These are phyloP conservation scores for Knoxia roxburghii DNA, from an alignment of 257 asterid species.

Conservation along the genomic window DNA sequence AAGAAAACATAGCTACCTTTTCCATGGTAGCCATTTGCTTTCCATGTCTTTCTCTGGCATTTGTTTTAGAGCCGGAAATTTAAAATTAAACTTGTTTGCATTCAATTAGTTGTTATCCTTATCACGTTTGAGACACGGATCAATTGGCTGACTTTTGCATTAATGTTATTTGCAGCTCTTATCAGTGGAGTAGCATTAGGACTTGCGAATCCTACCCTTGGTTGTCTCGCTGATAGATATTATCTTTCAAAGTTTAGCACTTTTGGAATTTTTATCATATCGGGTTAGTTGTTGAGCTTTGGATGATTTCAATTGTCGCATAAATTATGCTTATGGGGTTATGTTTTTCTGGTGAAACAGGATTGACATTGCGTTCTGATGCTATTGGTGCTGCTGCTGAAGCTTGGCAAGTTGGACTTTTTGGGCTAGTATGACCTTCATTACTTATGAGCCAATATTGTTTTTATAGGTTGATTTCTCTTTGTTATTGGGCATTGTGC, in stretches of 20 bases:
- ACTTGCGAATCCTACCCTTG: slow-evolving; percentile 74
- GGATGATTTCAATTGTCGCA: not conserved
- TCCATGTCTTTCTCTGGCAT: not conserved
- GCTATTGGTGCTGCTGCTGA: slow-evolving; percentile 84
- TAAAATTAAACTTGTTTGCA: not conserved
- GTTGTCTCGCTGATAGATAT: slow-evolving; percentile 77
- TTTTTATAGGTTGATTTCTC: slow-evolving; percentile 16
- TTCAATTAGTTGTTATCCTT: not conserved
- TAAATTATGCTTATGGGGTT: not conserved
- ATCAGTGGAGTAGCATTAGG: slow-evolving; percentile 74
- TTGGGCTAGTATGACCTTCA: slow-evolving; percentile 68
- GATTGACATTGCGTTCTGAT: slow-evolving; percentile 73
- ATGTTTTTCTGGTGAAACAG: slow-evolving; percentile 27
- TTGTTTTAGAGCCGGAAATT: not conserved
- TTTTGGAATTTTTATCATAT: slow-evolving; percentile 72
- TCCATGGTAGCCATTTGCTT: not conserved
- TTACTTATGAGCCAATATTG: slow-evolving; percentile 19
- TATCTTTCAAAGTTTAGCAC: slow-evolving; percentile 75
- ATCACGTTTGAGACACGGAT: not conserved
- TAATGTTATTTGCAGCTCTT: slow-evolving; percentile 58
- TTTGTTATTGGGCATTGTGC: not conserved
- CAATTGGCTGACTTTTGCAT: not conserved
- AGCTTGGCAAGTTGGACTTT: slow-evolving; percentile 96
- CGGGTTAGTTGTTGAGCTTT: slow-evolving; percentile 46
- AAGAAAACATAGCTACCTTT: slow-evolving; percentile 9